Percentiles rank a stretch among this genome's conserved stretches.
Evolutionary conservation across 1,284 basidiomycete species (phyloP).

Genomic region (Leccinum solheimii): DNA sequence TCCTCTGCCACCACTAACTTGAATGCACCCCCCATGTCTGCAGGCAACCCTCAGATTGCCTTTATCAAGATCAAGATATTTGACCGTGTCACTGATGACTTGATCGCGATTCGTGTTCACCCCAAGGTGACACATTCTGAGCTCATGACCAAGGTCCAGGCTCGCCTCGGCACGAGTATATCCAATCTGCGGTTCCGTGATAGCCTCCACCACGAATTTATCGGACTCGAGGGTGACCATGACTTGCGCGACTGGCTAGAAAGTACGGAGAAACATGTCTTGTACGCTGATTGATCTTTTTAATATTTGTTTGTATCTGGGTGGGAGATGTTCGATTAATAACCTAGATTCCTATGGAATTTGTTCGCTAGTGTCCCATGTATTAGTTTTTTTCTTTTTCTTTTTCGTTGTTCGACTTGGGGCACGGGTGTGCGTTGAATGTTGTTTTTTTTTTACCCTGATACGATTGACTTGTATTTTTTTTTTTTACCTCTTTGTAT

Average conservation of each 20-base stretch:
- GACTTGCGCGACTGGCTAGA: slow-evolving; percentile 82
- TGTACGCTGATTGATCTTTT: slow-evolving; percentile 71
- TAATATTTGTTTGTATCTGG: slow-evolving; percentile 9
- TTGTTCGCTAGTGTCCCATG: slow-evolving; percentile 13
- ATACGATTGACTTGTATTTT: slow-evolving; percentile 14
- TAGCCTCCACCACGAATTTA: slow-evolving; percentile 62
- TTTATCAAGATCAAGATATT: slow-evolving; percentile 99
- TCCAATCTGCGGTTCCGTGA: slow-evolving; percentile 72
- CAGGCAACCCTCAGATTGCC: slow-evolving; percentile 73
- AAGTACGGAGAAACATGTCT: slow-evolving; percentile 81
- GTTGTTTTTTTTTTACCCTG: slow-evolving; percentile 2
- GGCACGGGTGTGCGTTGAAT: slow-evolving; percentile 2
- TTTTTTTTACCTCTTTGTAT: slow-evolving; percentile 4
- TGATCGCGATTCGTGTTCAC: slow-evolving; percentile 97
- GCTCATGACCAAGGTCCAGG: slow-evolving; percentile 88
- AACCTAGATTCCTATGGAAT: slow-evolving; percentile 27
- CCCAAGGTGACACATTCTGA: slow-evolving; percentile 86
- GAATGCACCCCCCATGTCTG: slow-evolving; percentile 72
- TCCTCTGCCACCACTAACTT: slow-evolving; percentile 52
- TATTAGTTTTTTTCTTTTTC: slow-evolving; percentile 4
- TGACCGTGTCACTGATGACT: slow-evolving; percentile 86
- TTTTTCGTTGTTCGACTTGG: slow-evolving; percentile 4
- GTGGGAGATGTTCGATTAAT: slow-evolving; percentile 20
- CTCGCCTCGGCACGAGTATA: slow-evolving; percentile 80
- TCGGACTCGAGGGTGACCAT: slow-evolving; percentile 68